Evolutionary conservation across 1,284 basidiomycete species (phyloP).

Genomic region (Ganoderma resinaceum): DNA sequence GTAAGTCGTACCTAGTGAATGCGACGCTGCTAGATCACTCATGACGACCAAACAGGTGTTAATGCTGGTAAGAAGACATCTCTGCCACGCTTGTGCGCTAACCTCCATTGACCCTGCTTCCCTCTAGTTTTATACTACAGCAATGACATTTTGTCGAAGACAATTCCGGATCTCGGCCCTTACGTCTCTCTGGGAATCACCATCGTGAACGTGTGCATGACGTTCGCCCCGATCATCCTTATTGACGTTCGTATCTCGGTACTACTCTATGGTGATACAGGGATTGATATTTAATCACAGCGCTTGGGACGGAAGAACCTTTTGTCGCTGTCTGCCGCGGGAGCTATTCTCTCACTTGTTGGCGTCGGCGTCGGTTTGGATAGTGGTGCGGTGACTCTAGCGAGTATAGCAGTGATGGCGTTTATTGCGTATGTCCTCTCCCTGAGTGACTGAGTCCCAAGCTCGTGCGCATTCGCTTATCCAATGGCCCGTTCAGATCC

Average conservation of each 20-base stretch:
- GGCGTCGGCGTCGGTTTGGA: slow-evolving; percentile 80
- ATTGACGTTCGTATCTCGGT: slow-evolving; percentile 71
- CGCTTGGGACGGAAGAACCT: slow-evolving; percentile 70
- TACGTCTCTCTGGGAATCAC: slow-evolving; percentile 83
- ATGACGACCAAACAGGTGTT: slow-evolving; percentile 45
- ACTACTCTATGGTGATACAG: background rate
- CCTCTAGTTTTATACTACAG: slow-evolving; percentile 83
- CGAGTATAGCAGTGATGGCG: slow-evolving; percentile 79
- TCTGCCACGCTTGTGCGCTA: background rate
- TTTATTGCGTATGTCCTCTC: slow-evolving; percentile 77
- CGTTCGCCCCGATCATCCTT: slow-evolving; percentile 83
- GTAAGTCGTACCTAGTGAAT: slow-evolving; percentile 42
- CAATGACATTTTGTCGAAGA: slow-evolving; percentile 82
- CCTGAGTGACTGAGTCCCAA: background rate
- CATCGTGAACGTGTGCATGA: slow-evolving; percentile 83
- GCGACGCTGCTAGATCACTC: background rate
- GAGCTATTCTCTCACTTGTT: slow-evolving; percentile 72
- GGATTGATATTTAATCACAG: slow-evolving; percentile 41
- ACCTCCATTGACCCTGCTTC: background rate
- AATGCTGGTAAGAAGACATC: slow-evolving; percentile 54
- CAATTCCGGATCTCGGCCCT: slow-evolving; percentile 79
- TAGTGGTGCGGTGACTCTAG: slow-evolving; percentile 60
- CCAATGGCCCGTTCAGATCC: slow-evolving; percentile 57
- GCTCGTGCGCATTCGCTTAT: slow-evolving; percentile 2
- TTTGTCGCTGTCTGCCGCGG: slow-evolving; percentile 61